Percentiles rank a stretch among this genome's conserved stretches.
These are phyloP conservation scores for Juncus effusus DNA, from an alignment of 176 grass and related monocot genomes.

Conservation along the genomic window DNA sequence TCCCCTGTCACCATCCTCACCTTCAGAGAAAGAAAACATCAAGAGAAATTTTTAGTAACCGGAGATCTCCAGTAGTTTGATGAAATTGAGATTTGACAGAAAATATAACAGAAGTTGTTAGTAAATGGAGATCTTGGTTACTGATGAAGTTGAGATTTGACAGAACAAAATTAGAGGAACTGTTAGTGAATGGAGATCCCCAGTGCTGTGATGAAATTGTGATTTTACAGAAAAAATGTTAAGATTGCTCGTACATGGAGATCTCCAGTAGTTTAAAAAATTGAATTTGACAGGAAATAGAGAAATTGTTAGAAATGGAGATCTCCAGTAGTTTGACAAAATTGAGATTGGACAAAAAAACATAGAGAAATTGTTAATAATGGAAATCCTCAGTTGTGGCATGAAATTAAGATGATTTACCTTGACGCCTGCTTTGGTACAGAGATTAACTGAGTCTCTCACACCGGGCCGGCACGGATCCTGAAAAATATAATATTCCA, in stretches of 20 bases:
- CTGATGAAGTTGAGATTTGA: too few relatives aligned
- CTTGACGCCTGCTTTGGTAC: conserved; percentile 69
- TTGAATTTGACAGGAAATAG: too few relatives aligned
- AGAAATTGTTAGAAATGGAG: not conserved
- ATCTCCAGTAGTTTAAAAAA: too few relatives aligned
- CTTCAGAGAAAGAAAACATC: conserved; percentile 25
- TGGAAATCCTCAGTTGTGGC: too few relatives aligned
- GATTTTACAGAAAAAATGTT: too few relatives aligned
- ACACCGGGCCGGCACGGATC: conserved; percentile 95
- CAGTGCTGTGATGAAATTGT: too few relatives aligned
- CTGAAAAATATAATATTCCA: conserved; percentile 30
- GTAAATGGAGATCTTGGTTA: not conserved
- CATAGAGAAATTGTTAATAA: not conserved
- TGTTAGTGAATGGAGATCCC: too few relatives aligned
- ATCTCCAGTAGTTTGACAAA: too few relatives aligned
- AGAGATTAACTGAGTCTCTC: conserved; percentile 62
- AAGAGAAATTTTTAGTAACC: not conserved
- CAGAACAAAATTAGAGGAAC: too few relatives aligned
- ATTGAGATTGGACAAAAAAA: not conserved
- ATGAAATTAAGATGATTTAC: conserved; percentile 25
- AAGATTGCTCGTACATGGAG: too few relatives aligned
- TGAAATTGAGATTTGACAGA: not conserved
- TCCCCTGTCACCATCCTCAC: conserved; percentile 96
- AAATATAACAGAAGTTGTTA: not conserved
- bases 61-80: too few relatives aligned